A percentile compares a stretch with the other conserved stretches of the same genome.
Evolutionary conservation across 208 protist genomes (phyloP).

Genomic region (Jaenimonas drosophilae): DNA sequence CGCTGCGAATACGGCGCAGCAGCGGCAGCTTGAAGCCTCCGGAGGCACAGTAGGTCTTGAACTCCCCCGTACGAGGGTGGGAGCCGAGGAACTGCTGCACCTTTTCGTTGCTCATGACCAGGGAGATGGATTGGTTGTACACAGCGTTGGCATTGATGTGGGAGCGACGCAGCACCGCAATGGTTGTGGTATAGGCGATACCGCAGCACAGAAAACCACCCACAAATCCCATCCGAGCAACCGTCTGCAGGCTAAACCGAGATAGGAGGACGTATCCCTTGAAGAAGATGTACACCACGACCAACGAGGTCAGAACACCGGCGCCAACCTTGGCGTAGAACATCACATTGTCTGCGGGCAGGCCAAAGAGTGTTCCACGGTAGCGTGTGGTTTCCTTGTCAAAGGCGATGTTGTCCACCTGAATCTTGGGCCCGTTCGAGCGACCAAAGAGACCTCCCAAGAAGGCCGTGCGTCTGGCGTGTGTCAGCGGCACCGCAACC

Average conservation of each 20-base stretch:
- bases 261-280: slow-evolving; percentile 69
- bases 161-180: slow-evolving; percentile 42
- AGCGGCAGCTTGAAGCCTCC: slow-evolving; percentile 81
- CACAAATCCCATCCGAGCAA: slow-evolving; percentile 75
- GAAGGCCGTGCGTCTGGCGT: no score
- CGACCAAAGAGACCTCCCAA: no score
- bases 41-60: slow-evolving; percentile 59
- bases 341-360: slow-evolving; percentile 62
- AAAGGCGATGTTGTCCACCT: slow-evolving; percentile 59
- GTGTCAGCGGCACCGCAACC: no score
- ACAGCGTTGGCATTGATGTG: slow-evolving; percentile 78
- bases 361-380: slow-evolving; percentile 68
- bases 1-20: slow-evolving; percentile 70
- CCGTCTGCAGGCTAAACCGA: slow-evolving; percentile 64
- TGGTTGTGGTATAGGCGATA: slow-evolving; percentile 39
- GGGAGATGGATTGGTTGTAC: slow-evolving; percentile 86
- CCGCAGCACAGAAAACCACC: slow-evolving; percentile 62
- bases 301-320: slow-evolving; percentile 14
- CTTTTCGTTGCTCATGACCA: slow-evolving; percentile 74
- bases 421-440: no score
- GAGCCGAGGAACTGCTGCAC: slow-evolving; percentile 68
- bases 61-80: slow-evolving; percentile 77
- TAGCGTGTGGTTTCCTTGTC: slow-evolving; percentile 66
- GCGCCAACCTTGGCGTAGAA: slow-evolving; percentile 71
- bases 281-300: slow-evolving; percentile 58